Evolutionary conservation across 148 eudicot genomes (phyloP), one percentile per base, ranked within the genome.

Genomic region (Fagopyrum esculentum): DNA sequence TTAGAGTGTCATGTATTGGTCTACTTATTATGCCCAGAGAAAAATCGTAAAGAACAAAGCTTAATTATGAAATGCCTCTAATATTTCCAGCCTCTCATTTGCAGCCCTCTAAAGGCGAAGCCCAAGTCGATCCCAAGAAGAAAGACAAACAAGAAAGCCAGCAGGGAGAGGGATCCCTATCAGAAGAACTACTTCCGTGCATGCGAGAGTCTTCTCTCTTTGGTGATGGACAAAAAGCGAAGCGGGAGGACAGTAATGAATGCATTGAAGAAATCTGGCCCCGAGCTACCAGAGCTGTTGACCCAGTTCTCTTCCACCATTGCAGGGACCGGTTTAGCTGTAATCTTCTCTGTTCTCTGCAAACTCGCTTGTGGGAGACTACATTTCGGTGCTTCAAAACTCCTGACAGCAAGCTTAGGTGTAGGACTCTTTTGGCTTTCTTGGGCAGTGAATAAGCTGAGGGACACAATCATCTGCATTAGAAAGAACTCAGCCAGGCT

Each of bases 391-490:
- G 50, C 87, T 16, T 78, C 90, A 68, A 89, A 80, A 77, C 69
- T 91, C 77, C 61, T 85, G 59, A 85, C 84, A 63, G 83, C 89
- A 1, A 84, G 89, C 4, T 74, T 93, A 52, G 96, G 96, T 8
- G 73, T 91, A 22, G 98, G 92, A 19, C 87, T 93, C 35, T 84
- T 93, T 73, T 93, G 98, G 96, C 84, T 93, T 9, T 89, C 98
- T 10, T 83, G 80, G 85, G 84, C 87, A 1, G 91, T 93, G 17
- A 89, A 89, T 71, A 80, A 68, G 17, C 82, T 93, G 75, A 89
- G 96, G 75, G 80, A 86, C 49, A 85, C 90, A 0, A 80, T 91
- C 52, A 63, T 89, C 72, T 74, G 69, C 57, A 89, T 91, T 43
- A 80, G 79, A 81, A 93, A 83, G 76, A 87, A 76, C 71, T 82